Percentiles rank a stretch among this genome's conserved stretches.
phyloP scores from a whole-genome alignment of 2,329 filamentous ascomycete genomes.

The Pyrenophora seminiperda region DNA sequence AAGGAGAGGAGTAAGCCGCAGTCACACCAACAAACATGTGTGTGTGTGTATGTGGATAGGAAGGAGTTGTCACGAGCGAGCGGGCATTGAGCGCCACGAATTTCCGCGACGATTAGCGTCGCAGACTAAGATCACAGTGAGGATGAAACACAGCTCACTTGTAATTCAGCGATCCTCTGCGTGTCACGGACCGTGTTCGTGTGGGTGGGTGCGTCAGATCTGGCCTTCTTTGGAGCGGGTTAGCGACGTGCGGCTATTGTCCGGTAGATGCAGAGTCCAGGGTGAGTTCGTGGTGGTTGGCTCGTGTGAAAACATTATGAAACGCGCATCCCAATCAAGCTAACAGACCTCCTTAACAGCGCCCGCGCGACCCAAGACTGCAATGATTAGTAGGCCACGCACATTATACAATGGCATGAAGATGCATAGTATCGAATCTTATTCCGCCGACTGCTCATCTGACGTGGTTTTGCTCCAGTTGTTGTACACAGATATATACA shows the following conservation, averaged over 20 bases:
- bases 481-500: constrained; percentile 26
- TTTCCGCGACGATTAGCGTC: constrained; percentile 39
- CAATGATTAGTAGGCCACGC: constrained; percentile 20
- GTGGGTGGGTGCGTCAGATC: constrained; percentile 21
- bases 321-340: constrained; percentile 32
- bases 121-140: constrained; percentile 28
- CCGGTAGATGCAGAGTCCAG: constrained; percentile 11
- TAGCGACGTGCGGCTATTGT: constrained; percentile 14
- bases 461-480: constrained; percentile 11
- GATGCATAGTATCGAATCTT: constrained; percentile 26
- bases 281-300: constrained; percentile 25
- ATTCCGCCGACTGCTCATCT: constrained; percentile 21
- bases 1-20: constrained; percentile 26
- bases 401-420: constrained; percentile 29
- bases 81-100: constrained; percentile 44
- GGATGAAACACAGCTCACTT: constrained; percentile 32
- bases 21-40: constrained; percentile 39
- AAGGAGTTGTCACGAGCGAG: constrained; percentile 33
- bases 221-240: constrained; percentile 4
- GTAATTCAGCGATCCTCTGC: constrained; percentile 18
- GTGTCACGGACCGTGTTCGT: constrained; percentile 25
- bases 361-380: constrained; percentile 4
- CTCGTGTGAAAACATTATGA: constrained; percentile 16
- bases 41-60: constrained; percentile 23
- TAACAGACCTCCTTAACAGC: constrained; percentile 18